Conservation (phyloP, 495 filamentous ascomycete species). For the Daldinia concentrica region DNA sequence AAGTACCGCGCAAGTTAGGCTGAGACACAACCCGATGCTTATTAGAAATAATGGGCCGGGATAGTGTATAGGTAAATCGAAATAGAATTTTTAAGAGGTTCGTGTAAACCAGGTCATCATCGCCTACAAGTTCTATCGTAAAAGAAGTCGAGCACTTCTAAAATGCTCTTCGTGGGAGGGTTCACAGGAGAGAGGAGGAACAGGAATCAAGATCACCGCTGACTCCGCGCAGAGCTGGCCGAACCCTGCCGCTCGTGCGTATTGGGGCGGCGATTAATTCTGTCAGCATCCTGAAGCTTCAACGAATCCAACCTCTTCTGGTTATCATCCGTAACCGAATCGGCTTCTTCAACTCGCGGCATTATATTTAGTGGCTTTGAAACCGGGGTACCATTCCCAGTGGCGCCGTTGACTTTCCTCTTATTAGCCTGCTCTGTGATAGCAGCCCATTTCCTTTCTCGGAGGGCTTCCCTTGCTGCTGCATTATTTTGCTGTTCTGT, state of each 20-base stretch:
- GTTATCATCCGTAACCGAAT: slow-evolving; percentile 80
- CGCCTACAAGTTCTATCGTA: slow-evolving; percentile 38
- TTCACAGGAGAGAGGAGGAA: slow-evolving; percentile 13
- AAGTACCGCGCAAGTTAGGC: slow-evolving; percentile 8
- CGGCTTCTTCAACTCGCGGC: slow-evolving; percentile 69
- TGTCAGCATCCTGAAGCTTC: slow-evolving; percentile 76
- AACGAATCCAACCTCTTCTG: slow-evolving; percentile 84
- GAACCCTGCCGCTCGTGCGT: slow-evolving; percentile 61
- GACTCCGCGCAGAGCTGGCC: slow-evolving; percentile 59
- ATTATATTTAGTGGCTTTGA: slow-evolving; percentile 54
- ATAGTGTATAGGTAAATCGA: slow-evolving; percentile 43
- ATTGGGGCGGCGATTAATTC: slow-evolving; percentile 55
- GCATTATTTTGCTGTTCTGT: slow-evolving; percentile 95
- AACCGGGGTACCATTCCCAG: slow-evolving; percentile 45
- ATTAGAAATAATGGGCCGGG: slow-evolving; percentile 26
- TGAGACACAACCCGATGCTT: slow-evolving; percentile 3
- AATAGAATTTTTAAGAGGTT: slow-evolving; percentile 42
- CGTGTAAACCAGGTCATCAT: slow-evolving; percentile 41
- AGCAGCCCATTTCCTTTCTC: slow-evolving; percentile 86
- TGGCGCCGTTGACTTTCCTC: slow-evolving; percentile 48
- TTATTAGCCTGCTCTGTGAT: slow-evolving; percentile 81
- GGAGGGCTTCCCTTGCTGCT: slow-evolving; percentile 75
- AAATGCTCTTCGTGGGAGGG: slow-evolving; percentile 15
- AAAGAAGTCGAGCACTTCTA: slow-evolving; percentile 26
- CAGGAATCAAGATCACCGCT: slow-evolving; percentile 48